Base-by-base conservation (phyloP, 176 grass and related monocot genomes). In the Panicum miliaceum region DNA sequence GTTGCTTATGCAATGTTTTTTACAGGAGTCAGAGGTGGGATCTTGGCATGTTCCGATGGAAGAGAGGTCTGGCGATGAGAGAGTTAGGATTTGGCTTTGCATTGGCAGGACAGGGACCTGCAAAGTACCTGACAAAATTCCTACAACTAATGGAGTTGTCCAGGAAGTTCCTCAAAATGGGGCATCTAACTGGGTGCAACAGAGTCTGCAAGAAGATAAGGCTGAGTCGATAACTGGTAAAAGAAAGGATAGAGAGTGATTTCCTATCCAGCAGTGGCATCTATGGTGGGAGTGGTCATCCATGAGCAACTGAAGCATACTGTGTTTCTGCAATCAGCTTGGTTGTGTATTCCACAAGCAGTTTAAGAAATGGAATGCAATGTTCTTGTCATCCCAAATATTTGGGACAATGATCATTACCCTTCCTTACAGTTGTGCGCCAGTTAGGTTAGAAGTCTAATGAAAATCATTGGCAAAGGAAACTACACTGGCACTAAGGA, bases 1-100 rank as follows among this genome's bases (percentile, higher is more conserved):
- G 23, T 67, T 72, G 14, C 51, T 84, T 32, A 79, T 54, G 43
- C 19, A 14, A 73, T 67, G 36, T 78, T 82, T 45, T 43, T 64
- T 20, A 14, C 64, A 97, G 95, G 95, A 97, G 76, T 97, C 90
- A 0, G 87, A 88, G 52, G 79, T 51, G 41, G 95, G 92, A 91
- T 93, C 90, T 64, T 97, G 95, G 95, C 92, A 97, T 58, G 87
- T 93, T 61, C 92, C 95, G 0, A 82, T 97, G 66, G 86, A 92
- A 57, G 90, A 93, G 32, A 91, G 88, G 19, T 93, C 83, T 45
- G 82, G 83, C 58, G 84, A 94, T 50, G 92, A 94, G 82, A 91
- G 51, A 79, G 62, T 12, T 81, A 89, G 90, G 54, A 90, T 63
- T 37, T 97, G 95, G 92, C 86, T 97, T 88, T 97, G 95, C 90